phyloP scores from a whole-genome alignment of 2,329 filamentous ascomycete species.

The Ascochyta lentis region DNA sequence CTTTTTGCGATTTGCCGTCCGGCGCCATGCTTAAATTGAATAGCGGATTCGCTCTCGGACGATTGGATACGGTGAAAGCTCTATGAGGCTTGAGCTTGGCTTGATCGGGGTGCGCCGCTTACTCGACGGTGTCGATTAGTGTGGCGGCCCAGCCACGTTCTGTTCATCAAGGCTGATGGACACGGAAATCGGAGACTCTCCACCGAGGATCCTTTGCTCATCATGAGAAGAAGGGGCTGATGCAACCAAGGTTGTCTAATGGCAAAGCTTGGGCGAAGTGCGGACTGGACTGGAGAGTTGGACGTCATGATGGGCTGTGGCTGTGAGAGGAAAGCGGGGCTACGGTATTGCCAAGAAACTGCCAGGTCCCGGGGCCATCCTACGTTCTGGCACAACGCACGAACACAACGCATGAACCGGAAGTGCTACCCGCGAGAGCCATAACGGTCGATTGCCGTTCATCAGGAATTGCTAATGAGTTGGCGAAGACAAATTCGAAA shows the following conservation, averaged over 20 bases:
- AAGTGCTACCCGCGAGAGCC: conserved; percentile 4
- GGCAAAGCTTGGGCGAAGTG: not conserved
- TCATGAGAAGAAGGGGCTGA: not conserved
- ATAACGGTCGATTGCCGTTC: not conserved
- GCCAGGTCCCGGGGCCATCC: conserved; percentile 14
- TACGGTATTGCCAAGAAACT: conserved; percentile 12
- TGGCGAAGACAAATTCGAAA: not conserved
- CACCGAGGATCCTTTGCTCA: not conserved
- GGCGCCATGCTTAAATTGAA: conserved; percentile 15
- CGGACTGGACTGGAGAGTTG: not conserved
- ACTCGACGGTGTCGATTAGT: conserved; percentile 12
- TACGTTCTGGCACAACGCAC: conserved; percentile 13
- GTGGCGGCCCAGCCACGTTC: conserved; percentile 15
- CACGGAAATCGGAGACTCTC: not conserved
- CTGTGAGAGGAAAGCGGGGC: conserved; percentile 13
- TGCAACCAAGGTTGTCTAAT: not conserved
- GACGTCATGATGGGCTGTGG: conserved; percentile 14
- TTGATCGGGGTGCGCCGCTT: conserved; percentile 14
- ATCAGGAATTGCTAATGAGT: not conserved
- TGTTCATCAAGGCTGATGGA: not conserved
- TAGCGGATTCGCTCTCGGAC: conserved; percentile 8
- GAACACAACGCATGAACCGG: conserved; percentile 1
- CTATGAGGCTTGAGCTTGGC: conserved; percentile 13
- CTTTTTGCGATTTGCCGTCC: conserved; percentile 11
- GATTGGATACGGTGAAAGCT: conserved; percentile 13